Percentiles rank a stretch among this genome's conserved stretches.
Conservation (phyloP, 2,329 filamentous ascomycete species). For the Pseudocercospora fijiensis region DNA sequence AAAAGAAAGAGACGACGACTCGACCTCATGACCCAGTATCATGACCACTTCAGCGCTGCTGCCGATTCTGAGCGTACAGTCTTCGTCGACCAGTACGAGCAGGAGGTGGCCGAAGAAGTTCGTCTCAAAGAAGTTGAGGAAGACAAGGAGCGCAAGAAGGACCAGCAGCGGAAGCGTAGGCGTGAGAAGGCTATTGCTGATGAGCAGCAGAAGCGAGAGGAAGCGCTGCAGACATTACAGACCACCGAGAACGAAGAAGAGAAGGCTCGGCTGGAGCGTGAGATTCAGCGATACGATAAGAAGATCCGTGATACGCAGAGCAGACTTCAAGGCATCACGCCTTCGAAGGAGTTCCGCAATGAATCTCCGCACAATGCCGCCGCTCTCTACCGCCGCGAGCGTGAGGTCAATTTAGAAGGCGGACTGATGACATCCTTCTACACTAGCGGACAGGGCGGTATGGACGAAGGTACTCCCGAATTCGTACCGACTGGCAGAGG, state of each 20-base stretch:
- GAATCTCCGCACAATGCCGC: constrained; percentile 54
- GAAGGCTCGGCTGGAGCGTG: constrained; percentile 73
- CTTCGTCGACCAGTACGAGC: constrained; percentile 74
- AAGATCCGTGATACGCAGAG: constrained; percentile 89
- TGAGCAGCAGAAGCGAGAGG: constrained; percentile 78
- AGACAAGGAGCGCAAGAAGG: constrained; percentile 98
- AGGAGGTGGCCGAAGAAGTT: constrained; percentile 79
- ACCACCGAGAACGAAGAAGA: constrained; percentile 80
- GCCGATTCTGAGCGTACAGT: constrained; percentile 70
- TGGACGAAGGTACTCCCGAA: constrained; percentile 35
- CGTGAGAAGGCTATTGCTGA: constrained; percentile 92
- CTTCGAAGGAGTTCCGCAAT: constrained; percentile 68
- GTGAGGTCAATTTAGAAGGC: constrained; percentile 74
- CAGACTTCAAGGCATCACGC: constrained; percentile 78
- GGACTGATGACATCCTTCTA: constrained; percentile 83
- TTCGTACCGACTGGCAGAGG: constrained; percentile 40
- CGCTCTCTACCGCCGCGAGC: constrained; percentile 33
- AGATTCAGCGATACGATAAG: constrained; percentile 86
- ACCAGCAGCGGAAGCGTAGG: constrained; percentile 96
- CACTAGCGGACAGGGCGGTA: constrained; percentile 32
- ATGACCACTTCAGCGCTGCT: constrained; percentile 64
- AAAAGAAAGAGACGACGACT: constrained; percentile 66
- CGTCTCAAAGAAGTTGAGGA: constrained; percentile 85
- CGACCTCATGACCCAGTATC: constrained; percentile 56
- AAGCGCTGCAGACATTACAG: constrained; percentile 73